Conservation (phyloP, 108 stramenopile genomes). For the Pseudonitzschia multiseries region DNA sequence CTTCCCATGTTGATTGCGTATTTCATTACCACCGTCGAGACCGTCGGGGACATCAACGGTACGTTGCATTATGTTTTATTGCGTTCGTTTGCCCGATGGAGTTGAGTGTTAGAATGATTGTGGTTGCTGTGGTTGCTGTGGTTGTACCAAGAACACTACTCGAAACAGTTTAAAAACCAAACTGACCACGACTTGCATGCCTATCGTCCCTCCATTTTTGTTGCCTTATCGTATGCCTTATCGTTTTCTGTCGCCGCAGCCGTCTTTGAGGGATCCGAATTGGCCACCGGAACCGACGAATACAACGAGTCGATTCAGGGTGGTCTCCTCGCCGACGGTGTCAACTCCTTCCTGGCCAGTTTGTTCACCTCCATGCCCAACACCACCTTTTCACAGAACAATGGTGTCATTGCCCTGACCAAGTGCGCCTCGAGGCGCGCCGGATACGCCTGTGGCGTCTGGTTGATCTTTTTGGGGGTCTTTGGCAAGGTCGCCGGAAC, state of each 20-base stretch:
- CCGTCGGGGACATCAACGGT: conserved; percentile 52
- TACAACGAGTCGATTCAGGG: conserved; percentile 41
- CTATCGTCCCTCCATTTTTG: too few species aligned
- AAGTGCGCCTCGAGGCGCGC: conserved; percentile 48
- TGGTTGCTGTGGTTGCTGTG: not conserved
- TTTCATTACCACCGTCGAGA: conserved; percentile 52
- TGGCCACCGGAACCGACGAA: conserved; percentile 28
- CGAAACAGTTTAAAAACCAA: too few species aligned
- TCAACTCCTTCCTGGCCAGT: conserved; percentile 43
- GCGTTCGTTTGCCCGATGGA: not conserved
- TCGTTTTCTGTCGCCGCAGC: not conserved
- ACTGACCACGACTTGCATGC: not conserved
- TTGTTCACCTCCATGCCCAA: conserved; percentile 49
- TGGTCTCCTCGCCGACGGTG: conserved; percentile 47
- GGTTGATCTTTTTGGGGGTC: conserved; percentile 76
- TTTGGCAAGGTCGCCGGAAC: conserved; percentile 73
- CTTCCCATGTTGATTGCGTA: conserved; percentile 47
- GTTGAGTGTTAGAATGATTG: too few species aligned
- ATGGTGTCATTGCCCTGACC: conserved; percentile 52
- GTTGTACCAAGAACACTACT: too few species aligned
- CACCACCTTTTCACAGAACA: conserved; percentile 61
- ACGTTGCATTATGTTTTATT: conserved; percentile 1
- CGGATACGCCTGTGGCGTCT: conserved; percentile 42
- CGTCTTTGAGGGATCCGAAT: conserved; percentile 32
- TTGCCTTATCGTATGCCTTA: not conserved